These are phyloP conservation scores for Amanita pallidorosea DNA, from an alignment of 768 basidiomycete species.

Conservation along the genomic window DNA sequence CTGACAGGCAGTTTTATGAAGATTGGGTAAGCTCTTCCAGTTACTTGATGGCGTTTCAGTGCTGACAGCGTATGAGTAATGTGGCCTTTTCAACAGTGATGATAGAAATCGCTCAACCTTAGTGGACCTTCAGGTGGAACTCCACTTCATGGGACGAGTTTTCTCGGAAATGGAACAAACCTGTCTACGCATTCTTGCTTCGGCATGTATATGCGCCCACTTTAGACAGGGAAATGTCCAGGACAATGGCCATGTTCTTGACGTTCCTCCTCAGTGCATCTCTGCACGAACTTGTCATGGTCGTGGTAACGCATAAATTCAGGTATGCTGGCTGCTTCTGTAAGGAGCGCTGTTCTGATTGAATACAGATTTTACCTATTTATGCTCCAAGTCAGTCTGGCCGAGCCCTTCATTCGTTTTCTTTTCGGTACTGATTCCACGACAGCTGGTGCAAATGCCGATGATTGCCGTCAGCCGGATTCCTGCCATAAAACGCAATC, in stretches of 20 bases:
- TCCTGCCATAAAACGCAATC: conserved; percentile 71
- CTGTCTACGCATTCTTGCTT: conserved; percentile 87
- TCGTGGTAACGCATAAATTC: conserved; percentile 87
- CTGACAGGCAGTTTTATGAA: conserved; percentile 96
- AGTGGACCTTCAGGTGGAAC: conserved; percentile 61
- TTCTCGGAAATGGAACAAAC: conserved; percentile 97
- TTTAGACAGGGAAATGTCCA: conserved; percentile 62
- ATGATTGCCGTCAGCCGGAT: conserved; percentile 75
- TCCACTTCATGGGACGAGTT: conserved; percentile 96
- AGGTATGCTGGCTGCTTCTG: conserved; percentile 35
- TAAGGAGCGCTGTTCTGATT: not conserved
- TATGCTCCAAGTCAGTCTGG: conserved; percentile 49
- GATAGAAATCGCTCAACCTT: not conserved
- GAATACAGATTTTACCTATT: conserved; percentile 73
- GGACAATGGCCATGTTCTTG: conserved; percentile 75
- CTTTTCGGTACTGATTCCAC: not conserved
- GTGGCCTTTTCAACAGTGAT: not conserved
- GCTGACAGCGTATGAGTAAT: not conserved
- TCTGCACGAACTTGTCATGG: conserved; percentile 95
- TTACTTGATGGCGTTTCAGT: not conserved
- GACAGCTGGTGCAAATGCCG: conserved; percentile 81
- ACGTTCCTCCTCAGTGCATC: conserved; percentile 89
- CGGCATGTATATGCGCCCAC: conserved; percentile 93
- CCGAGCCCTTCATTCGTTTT: not conserved
- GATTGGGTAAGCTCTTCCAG: conserved; percentile 58